These are phyloP conservation scores for Rhizophagus sp. DNA, from an alignment of 192 early-diverging fungal species.

Conservation along the genomic window DNA sequence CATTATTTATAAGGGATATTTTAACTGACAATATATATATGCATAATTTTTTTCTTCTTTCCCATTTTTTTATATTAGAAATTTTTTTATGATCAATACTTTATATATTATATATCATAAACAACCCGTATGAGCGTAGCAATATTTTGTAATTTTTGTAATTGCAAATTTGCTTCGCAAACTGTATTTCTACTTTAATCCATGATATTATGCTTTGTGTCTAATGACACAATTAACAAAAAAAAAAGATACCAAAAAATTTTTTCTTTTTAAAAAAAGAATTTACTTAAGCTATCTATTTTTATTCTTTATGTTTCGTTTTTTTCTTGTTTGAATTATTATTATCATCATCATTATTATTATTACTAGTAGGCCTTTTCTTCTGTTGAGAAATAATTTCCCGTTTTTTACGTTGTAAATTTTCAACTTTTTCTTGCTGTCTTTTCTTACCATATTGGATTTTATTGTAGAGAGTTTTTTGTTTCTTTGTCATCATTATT, in stretches of 20 bases:
- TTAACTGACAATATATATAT: neutral
- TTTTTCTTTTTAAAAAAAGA: neutral
- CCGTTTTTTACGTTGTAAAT: conserved; percentile 45
- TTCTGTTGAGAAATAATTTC: conserved; percentile 28
- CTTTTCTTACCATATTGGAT: conserved; percentile 75
- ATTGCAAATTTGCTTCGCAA: neutral
- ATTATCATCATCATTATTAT: neutral
- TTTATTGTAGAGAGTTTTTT: conserved; percentile 75
- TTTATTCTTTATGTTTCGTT: neutral
- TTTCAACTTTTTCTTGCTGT: conserved; percentile 64
- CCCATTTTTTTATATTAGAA: neutral
- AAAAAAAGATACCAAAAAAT: neutral
- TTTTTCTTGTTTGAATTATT: neutral
- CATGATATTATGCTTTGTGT: neutral
- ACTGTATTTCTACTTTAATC: neutral
- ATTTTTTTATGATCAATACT: neutral
- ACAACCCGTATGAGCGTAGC: neutral
- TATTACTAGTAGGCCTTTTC: neutral
- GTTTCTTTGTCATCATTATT: conserved; percentile 88
- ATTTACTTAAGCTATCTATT: neutral
- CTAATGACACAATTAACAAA: neutral
- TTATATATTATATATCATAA: neutral
- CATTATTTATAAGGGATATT: neutral
- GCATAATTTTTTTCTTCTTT: neutral
- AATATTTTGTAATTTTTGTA: neutral